phyloP scores from a whole-genome alignment of 352 stramenopile species.

The Pythium periplocum region DNA sequence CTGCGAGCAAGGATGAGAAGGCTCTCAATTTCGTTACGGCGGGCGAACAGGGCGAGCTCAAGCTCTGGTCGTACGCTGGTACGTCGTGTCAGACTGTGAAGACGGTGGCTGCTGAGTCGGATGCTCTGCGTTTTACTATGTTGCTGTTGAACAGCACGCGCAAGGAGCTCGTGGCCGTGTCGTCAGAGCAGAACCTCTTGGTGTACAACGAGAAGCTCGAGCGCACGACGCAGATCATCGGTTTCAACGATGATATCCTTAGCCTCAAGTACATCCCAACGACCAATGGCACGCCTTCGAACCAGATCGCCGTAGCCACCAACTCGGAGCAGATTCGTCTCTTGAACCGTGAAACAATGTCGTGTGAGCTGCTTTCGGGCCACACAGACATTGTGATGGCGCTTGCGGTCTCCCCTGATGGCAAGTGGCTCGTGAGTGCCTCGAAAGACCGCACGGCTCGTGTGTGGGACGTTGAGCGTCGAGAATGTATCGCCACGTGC shows the following conservation, averaged over 20 bases:
- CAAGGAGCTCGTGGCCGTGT: conserved; percentile 72
- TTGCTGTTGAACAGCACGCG: conserved; percentile 47
- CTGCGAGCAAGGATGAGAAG: conserved; percentile 39
- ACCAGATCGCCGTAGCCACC: conserved; percentile 92
- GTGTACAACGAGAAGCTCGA: conserved; percentile 69
- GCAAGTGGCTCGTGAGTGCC: conserved; percentile 89
- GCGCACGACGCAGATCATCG: conserved; percentile 76
- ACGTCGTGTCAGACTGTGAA: conserved; percentile 36
- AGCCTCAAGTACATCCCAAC: conserved; percentile 94
- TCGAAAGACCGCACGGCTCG: conserved; percentile 93
- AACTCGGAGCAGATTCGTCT: conserved; percentile 96
- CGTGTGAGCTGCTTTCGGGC: conserved; percentile 93
- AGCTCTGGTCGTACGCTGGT: conserved; percentile 54
- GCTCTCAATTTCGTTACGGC: conserved; percentile 90
- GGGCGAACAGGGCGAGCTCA: conserved; percentile 88
- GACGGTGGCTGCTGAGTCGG: conserved; percentile 42
- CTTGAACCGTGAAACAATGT: conserved; percentile 89
- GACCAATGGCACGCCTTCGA: conserved; percentile 40
- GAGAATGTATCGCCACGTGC: conserved; percentile 85
- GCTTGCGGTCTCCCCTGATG: conserved; percentile 88
- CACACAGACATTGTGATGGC: conserved; percentile 97
- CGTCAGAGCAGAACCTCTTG: conserved; percentile 84
- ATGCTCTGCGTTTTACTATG: conserved; percentile 41
- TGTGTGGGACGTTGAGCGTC: conserved; percentile 83
- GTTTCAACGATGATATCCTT: conserved; percentile 98